Base-by-base conservation (phyloP, 2,329 filamentous ascomycete species). In the Arthrinium phaeospermum region DNA sequence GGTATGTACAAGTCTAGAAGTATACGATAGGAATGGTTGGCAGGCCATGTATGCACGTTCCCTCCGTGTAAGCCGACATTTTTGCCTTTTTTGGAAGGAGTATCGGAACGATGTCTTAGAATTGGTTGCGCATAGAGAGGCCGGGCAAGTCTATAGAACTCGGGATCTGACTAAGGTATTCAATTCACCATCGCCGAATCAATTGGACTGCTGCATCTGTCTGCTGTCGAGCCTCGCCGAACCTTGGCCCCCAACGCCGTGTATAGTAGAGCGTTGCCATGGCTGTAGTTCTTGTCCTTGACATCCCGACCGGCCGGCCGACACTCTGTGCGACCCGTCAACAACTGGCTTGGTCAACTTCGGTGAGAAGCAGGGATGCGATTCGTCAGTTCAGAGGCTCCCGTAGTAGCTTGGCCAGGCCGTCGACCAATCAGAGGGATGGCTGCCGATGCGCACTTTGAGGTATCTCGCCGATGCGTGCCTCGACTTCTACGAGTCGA, bases 351-450 rank as follows among this genome's bases (percentile, higher is more conserved):
- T 46, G 24, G 44, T 30, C 67, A 27, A 47, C 47, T 30, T 71
- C 69, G 69, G 69, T 71, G 69, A 47, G 57, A 67, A 44, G 37
- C 69, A 61, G 57, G 69, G 69, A 71, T 71, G 57, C 53, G 41
- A 71, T 71, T 71, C 69, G 69, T 47, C 69, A 71, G 47, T 71
- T 57, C 57, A 41, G 5, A 22, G n/a, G 19, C 57, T 22, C 57
- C 41, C 30, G n/a, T 24, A 34, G 22, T 46, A 45, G 69, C 51
- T 46, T 47, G 51, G 41, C 69, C 53, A 67, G 68, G 30, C 47
- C 30, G 49, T 22, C 46, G 68, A 53, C 68, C 68, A 70, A 70
- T 70, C 46, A 70, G 68, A 24, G 47, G 24, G 7, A 70, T 57
- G 68, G 68, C 47, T 64, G 51, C 37, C 51, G 51, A 67, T 64